Conservation (phyloP, 768 basidiomycete species). For the Lactarius hatsudake region DNA sequence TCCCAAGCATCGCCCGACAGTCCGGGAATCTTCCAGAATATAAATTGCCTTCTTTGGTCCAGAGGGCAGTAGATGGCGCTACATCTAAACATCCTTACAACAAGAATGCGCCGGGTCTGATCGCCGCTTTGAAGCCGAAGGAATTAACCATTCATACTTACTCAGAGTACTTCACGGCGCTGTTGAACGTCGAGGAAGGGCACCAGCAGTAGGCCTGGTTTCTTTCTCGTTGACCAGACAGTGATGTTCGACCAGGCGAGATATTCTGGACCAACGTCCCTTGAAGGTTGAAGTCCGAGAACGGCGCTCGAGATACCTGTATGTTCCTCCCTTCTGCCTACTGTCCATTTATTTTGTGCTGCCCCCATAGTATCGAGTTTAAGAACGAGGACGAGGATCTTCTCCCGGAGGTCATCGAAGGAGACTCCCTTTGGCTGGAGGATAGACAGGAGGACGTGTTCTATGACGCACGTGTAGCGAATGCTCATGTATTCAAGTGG, state of each 20-base stretch:
- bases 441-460: slow-evolving; percentile 10
- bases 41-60: not conserved
- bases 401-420: slow-evolving; percentile 14
- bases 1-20: not conserved
- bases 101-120: not conserved
- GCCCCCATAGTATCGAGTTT: slow-evolving; percentile 7
- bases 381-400: slow-evolving; percentile 16
- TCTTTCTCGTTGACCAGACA: slow-evolving; percentile 18
- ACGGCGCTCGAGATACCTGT: not conserved
- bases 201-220: slow-evolving; percentile 48
- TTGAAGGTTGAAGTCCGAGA: slow-evolving; percentile 1
- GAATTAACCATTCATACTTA: not conserved
- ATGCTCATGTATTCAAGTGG: not conserved
- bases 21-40: slow-evolving; percentile 1
- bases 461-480: slow-evolving; percentile 20
- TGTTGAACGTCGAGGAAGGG: slow-evolving; percentile 31
- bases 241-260: slow-evolving; percentile 34
- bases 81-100: not conserved
- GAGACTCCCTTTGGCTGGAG: slow-evolving; percentile 22
- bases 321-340: not conserved
- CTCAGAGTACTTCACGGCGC: slow-evolving; percentile 2
- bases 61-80: not conserved
- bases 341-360: not conserved
- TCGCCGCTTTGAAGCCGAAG: not conserved
- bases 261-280: slow-evolving; percentile 4